Evolutionary conservation across 2,329 filamentous ascomycete genomes (phyloP).

Genomic region (Aureobasidium sp.): DNA sequence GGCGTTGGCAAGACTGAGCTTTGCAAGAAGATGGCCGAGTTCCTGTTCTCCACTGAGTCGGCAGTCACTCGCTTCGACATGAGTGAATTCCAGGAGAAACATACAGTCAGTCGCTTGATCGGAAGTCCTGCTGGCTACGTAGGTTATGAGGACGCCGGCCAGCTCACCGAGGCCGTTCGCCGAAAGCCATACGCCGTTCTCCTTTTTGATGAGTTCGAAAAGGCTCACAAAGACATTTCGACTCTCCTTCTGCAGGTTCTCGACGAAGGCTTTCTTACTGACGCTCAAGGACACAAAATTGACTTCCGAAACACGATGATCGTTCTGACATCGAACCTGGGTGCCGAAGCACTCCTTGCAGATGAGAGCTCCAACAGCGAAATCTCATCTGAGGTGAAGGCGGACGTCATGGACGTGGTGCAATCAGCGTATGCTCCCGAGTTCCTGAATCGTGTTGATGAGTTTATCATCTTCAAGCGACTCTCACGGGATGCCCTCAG

Average conservation of each 20-base stretch:
- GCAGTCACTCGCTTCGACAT: slow-evolving; percentile 95
- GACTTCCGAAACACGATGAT: slow-evolving; percentile 97
- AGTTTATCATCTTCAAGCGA: slow-evolving; percentile 93
- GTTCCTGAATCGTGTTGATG: slow-evolving; percentile 93
- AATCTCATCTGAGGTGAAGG: slow-evolving; percentile 65
- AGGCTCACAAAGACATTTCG: slow-evolving; percentile 91
- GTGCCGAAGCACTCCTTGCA: slow-evolving; percentile 78
- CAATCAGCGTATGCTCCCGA: slow-evolving; percentile 71
- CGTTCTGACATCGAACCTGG: slow-evolving; percentile 90
- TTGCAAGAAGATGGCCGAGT: slow-evolving; percentile 89
- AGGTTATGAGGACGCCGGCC: slow-evolving; percentile 92
- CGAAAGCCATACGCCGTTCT: slow-evolving; percentile 93
- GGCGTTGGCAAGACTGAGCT: slow-evolving; percentile 96
- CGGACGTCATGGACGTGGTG: slow-evolving; percentile 84
- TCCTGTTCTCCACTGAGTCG: slow-evolving; percentile 85
- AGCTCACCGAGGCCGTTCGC: slow-evolving; percentile 89
- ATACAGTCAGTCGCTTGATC: slow-evolving; percentile 88
- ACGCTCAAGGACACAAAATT: slow-evolving; percentile 91
- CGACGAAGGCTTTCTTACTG: slow-evolving; percentile 92
- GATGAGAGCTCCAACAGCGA: slow-evolving; percentile 26
- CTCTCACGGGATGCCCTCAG: slow-evolving; percentile 70
- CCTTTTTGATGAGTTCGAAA: slow-evolving; percentile 95
- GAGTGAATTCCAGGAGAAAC: slow-evolving; percentile 96
- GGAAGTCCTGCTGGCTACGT: slow-evolving; percentile 92
- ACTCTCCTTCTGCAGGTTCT: slow-evolving; percentile 87